phyloP scores from a whole-genome alignment of 163 green algal species.

The Scenedesmus sp. region DNA sequence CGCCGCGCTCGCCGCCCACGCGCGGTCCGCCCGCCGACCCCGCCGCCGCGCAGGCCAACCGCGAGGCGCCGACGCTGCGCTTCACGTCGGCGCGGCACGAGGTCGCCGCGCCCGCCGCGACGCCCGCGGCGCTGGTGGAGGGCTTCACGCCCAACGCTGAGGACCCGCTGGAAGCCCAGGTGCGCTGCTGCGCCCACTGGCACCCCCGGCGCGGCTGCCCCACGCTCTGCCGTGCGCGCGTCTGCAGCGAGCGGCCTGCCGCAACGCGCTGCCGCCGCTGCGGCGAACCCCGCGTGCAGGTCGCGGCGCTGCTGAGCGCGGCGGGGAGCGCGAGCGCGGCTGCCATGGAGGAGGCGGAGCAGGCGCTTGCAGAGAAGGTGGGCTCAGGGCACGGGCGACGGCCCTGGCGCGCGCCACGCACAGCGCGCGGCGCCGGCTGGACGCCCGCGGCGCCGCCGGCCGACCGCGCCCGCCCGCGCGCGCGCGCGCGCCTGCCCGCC shows the following conservation, averaged over 20 bases:
- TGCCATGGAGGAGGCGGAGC: constrained; percentile 78
- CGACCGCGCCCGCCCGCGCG: too few species aligned
- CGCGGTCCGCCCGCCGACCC: too few species aligned
- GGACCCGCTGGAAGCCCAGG: constrained; percentile 90
- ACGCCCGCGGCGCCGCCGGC: too few species aligned
- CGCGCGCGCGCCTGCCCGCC: neutral
- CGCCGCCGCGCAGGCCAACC: constrained; percentile 73
- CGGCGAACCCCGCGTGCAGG: too few species aligned
- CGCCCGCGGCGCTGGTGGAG: constrained; percentile 24
- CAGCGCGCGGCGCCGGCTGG: too few species aligned
- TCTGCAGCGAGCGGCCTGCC: too few species aligned
- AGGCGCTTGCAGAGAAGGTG: constrained; percentile 69
- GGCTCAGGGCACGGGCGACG: too few species aligned
- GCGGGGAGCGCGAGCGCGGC: constrained; percentile 54
- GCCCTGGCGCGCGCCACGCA: too few species aligned
- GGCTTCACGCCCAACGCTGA: constrained; percentile 57
- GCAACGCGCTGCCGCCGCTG: too few species aligned
- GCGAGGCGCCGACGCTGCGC: constrained; percentile 89
- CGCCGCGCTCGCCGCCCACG: neutral
- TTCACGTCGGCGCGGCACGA: constrained; percentile 66
- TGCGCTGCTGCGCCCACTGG: too few species aligned
- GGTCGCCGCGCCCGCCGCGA: constrained; percentile 14
- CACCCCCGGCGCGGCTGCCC: too few species aligned
- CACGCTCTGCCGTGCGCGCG: too few species aligned
- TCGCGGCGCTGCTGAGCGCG: constrained; percentile 84